Evolutionary conservation across 192 early-diverging fungal genomes (phyloP).

Genomic region (Entomortierella parvispora): DNA sequence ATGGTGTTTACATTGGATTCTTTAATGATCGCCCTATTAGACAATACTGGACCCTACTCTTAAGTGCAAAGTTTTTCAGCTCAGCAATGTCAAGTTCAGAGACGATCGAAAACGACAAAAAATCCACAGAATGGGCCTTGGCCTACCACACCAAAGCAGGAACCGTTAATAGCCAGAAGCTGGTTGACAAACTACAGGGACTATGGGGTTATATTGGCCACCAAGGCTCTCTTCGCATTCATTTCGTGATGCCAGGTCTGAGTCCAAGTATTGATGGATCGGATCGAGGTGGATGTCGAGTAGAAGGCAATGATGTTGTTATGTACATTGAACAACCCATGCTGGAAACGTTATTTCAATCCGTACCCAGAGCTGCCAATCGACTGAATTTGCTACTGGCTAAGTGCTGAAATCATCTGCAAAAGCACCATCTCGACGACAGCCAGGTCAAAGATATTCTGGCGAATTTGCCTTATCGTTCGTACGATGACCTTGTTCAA

Average conservation of each 20-base stretch:
- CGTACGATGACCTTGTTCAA: slow-evolving; percentile 15
- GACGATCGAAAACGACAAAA: not conserved
- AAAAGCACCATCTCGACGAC: too few species aligned
- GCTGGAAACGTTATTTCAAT: slow-evolving; percentile 3
- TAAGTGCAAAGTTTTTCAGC: slow-evolving; percentile 1
- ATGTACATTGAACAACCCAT: slow-evolving; percentile 5
- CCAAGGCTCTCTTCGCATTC: slow-evolving; percentile 15
- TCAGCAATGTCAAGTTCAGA: not conserved
- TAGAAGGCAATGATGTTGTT: slow-evolving; percentile 17
- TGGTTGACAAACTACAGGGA: not conserved
- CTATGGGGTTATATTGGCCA: not conserved
- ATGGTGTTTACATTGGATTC: slow-evolving; percentile 1
- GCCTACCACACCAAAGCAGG: not conserved
- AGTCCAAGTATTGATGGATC: slow-evolving; percentile 1
- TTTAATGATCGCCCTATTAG: not conserved
- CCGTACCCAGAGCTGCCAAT: not conserved
- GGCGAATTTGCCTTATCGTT: slow-evolving; percentile 13
- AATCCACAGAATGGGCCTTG: slow-evolving; percentile 6
- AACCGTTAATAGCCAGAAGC: not conserved
- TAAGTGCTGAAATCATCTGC: too few species aligned
- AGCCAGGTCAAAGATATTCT: too few species aligned
- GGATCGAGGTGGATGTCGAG: slow-evolving; percentile 16
- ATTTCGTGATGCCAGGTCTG: slow-evolving; percentile 8
- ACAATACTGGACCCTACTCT: slow-evolving; percentile 4
- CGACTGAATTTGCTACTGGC: too few species aligned